phyloP scores from a whole-genome alignment of 1,139 yeast genomes.

The Taphrina sp. region DNA sequence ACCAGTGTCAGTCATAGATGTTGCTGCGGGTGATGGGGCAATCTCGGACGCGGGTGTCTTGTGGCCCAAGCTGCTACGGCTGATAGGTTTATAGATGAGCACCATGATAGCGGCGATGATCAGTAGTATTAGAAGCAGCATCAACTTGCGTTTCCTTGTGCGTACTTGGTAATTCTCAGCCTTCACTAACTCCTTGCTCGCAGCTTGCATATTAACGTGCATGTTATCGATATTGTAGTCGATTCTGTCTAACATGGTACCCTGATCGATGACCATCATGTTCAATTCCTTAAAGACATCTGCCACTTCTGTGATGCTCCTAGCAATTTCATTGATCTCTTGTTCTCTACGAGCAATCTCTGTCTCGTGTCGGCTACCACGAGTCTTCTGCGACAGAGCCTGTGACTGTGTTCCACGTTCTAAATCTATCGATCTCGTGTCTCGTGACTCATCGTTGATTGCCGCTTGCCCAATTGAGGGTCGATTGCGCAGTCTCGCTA shows the following conservation, averaged over 20 bases:
- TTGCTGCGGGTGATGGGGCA: no score
- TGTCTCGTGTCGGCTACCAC: conserved; percentile 40
- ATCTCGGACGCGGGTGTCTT: no score
- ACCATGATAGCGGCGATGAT: conserved; percentile 71
- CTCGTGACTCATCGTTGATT: conserved; percentile 1
- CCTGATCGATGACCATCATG: conserved; percentile 88
- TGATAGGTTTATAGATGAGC: conserved; percentile 48
- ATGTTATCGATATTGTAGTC: conserved; percentile 86
- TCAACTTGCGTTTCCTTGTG: conserved; percentile 86
- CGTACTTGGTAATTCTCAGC: conserved; percentile 83
- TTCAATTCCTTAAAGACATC: conserved; percentile 94
- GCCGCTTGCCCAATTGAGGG: conserved; percentile 40
- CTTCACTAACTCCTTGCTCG: conserved; percentile 60
- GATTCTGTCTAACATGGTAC: conserved; percentile 85
- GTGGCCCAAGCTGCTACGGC: conserved; percentile 4
- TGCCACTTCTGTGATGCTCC: conserved; percentile 88
- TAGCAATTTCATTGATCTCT: conserved; percentile 86
- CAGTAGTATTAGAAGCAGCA: conserved; percentile 65
- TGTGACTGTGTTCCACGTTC: conserved; percentile 9
- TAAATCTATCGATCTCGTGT: not conserved
- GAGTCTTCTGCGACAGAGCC: conserved; percentile 8
- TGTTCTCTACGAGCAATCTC: conserved; percentile 71
- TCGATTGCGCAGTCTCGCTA: conserved; percentile 53
- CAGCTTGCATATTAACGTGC: conserved; percentile 67
- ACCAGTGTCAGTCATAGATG: no score